These are phyloP conservation scores for Scheffersomyces illinoinensis DNA, from an alignment of 1,139 yeast species.

Conservation along the genomic window DNA sequence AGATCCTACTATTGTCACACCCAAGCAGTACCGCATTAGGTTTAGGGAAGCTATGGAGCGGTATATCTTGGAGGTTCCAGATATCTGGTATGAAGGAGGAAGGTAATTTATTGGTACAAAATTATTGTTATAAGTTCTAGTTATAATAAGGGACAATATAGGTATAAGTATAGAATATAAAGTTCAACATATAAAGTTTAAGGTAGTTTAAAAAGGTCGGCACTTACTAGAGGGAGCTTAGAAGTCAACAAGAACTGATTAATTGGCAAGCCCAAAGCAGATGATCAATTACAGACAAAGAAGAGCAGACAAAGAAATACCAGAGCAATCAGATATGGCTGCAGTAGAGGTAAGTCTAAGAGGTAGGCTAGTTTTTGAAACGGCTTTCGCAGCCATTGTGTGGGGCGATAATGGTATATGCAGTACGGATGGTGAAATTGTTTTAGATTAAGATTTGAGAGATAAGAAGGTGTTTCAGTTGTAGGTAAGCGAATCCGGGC, in stretches of 20 bases:
- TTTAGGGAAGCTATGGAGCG: conserved; percentile 98
- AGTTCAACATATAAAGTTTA: too few relatives aligned
- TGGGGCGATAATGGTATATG: background rate
- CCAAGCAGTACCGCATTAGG: conserved; percentile 88
- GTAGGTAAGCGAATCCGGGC: background rate
- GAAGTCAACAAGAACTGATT: too few relatives aligned
- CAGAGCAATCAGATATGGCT: too few relatives aligned
- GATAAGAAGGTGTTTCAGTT: background rate
- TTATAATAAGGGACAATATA: too few relatives aligned
- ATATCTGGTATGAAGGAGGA: conserved; percentile 63
- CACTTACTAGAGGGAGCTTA: too few relatives aligned
- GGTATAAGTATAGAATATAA: too few relatives aligned
- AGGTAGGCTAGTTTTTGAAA: too few relatives aligned
- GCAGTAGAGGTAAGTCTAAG: background rate
- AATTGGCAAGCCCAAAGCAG: too few relatives aligned
- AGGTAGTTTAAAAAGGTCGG: too few relatives aligned
- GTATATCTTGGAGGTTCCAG: conserved; percentile 92
- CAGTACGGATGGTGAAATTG: background rate
- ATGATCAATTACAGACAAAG: too few relatives aligned
- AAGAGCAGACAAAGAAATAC: too few relatives aligned
- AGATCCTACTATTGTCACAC: conserved; percentile 97
- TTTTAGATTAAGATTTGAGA: background rate
- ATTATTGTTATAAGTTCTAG: too few relatives aligned
- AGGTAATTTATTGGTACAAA: background rate
- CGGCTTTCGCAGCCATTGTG: background rate